Percentiles rank a stretch among this genome's conserved stretches.
Conservation (phyloP, 768 basidiomycete genomes). For the Cystofilobasidium macerans region DNA sequence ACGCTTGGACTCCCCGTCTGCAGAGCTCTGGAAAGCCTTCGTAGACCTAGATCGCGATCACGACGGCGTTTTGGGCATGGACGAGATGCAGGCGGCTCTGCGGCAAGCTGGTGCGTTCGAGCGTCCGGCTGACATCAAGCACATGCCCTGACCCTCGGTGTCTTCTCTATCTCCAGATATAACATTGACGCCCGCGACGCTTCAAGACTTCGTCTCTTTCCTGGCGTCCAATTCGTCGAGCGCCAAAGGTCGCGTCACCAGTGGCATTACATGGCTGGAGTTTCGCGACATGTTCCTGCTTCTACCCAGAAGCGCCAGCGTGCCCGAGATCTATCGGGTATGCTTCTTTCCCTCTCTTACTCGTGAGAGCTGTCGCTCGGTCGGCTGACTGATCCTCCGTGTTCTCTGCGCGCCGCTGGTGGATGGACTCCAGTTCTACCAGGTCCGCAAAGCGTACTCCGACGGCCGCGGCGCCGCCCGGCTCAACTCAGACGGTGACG, state of each 20-base stretch:
- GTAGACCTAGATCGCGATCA: slow-evolving; percentile 14
- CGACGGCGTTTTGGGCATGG: not conserved
- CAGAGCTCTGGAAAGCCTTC: slow-evolving; percentile 19
- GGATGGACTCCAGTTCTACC: slow-evolving; percentile 30
- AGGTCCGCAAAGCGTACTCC: slow-evolving; percentile 36
- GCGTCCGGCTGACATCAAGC: not conserved
- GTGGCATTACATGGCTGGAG: slow-evolving; percentile 60
- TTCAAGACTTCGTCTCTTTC: slow-evolving; percentile 45
- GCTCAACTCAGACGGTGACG: slow-evolving; percentile 77
- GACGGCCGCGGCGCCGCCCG: slow-evolving; percentile 68
- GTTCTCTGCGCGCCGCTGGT: no score
- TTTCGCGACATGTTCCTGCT: slow-evolving; percentile 84
- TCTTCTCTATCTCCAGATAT: slow-evolving; percentile 48
- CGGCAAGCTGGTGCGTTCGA: slow-evolving; percentile 24
- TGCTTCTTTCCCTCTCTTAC: no score
- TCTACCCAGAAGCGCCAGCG: slow-evolving; percentile 66
- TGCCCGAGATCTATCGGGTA: slow-evolving; percentile 62
- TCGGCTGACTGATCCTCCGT: not conserved
- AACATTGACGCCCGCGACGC: slow-evolving; percentile 53
- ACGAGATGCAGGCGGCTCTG: slow-evolving; percentile 13
- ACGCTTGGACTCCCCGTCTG: not conserved
- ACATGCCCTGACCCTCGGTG: not conserved
- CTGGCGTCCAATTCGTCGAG: slow-evolving; percentile 7
- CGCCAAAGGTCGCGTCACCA: slow-evolving; percentile 29
- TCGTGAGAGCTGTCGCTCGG: slow-evolving; percentile 53